These are phyloP conservation scores for Suillus weaverae DNA, from an alignment of 768 basidiomycete genomes.

Conservation along the genomic window DNA sequence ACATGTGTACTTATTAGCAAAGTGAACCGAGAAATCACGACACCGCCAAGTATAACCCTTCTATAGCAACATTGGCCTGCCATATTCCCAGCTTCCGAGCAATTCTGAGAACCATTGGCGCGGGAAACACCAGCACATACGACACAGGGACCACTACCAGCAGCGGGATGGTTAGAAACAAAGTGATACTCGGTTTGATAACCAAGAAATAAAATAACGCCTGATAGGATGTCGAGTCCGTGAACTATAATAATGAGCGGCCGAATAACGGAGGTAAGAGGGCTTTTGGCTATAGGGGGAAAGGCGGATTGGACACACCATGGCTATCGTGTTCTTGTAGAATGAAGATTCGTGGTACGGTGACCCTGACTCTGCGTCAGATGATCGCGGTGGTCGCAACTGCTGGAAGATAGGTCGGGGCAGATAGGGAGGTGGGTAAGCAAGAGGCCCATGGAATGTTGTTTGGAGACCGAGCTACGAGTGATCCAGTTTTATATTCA, in stretches of 20 bases:
- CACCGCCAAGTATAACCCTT: conserved; percentile 54
- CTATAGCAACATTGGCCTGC: conserved; percentile 83
- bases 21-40: conserved; percentile 19
- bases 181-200: conserved; percentile 79
- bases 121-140: conserved; percentile 61
- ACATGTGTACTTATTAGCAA: background rate
- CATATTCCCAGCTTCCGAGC: conserved; percentile 69
- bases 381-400: conserved; percentile 45
- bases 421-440: conserved; percentile 63
- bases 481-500: conserved; percentile 5
- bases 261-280: conserved; percentile 4
- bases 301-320: conserved; percentile 48
- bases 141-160: conserved; percentile 57
- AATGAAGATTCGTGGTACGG: conserved; percentile 62
- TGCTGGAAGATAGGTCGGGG: conserved; percentile 77
- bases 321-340: conserved; percentile 78
- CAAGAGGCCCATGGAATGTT: conserved; percentile 66
- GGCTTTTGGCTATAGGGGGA: conserved; percentile 6
- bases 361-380: conserved; percentile 50
- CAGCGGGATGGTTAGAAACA: conserved; percentile 58
- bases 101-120: conserved; percentile 64
- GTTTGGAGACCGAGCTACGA: conserved; percentile 64
- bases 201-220: conserved; percentile 88
- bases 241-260: conserved; percentile 51
- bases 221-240: conserved; percentile 79